Base-by-base conservation (phyloP, 495 filamentous ascomycete genomes). In the Tuber calosporum region DNA sequence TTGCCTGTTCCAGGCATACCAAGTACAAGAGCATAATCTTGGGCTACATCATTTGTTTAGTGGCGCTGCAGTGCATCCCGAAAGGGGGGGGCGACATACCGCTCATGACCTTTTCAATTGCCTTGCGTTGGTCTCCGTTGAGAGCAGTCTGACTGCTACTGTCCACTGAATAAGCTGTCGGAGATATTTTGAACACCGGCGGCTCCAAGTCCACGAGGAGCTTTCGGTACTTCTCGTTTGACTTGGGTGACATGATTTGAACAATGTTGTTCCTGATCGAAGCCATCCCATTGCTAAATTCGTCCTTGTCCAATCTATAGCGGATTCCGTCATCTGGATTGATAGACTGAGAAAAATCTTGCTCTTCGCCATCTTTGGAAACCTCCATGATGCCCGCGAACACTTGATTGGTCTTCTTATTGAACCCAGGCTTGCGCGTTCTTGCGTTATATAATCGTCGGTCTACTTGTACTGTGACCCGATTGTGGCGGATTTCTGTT, bases 1-100 rank as follows among this genome's bases (percentile, higher is more conserved):
- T 99, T 99, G 69, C 95, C 95, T 15, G 95, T 99, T 15, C 95
- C 95, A 1, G 95, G 95, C 95, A 99, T 98, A 22, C 95, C 95
- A 7, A 97, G 88, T 8, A 98, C 92, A 22, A 99, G 87, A 7
- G 95, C 94, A 82, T 97, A 99, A 82, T 99, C 93, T 73, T 89
- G 87, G 19, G 95, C 76, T 77, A 66, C 41, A 48, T 26, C n/a
- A 30, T n/a, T 71, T n/a, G 66, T 40, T 74, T 40, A 72, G 34
- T 36, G 39, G 36, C 11, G 38, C 17, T 34, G 66, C n/a, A 17
- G 20, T 38, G 26, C 53, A 40, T 13, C 43, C 22, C 1, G 26
- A 26, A 11, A 69, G 34, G 53, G 45, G 53, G 45, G 22, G 37
- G 13, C 40, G 38, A 26, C 75, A 30, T 69, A 77, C 75, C 95